Conservation (phyloP, 148 eudicot genomes). For the Mesembryanthemum crystallinum region DNA sequence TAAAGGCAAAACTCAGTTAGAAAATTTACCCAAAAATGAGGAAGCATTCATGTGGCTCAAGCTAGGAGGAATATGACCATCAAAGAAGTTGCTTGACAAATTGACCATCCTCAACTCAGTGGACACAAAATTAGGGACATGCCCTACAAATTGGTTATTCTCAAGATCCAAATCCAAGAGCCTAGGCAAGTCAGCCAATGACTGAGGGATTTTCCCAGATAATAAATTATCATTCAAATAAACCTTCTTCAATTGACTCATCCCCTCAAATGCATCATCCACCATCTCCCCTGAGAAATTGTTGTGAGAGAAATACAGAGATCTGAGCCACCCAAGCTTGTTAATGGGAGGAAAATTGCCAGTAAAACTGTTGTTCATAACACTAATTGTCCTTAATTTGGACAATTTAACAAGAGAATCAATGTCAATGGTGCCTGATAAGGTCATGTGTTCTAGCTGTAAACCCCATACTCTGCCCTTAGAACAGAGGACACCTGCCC, state of each 20-base stretch:
- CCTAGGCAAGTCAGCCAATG: conserved; percentile 42
- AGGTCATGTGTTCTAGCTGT: conserved; percentile 59
- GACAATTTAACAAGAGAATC: conserved; percentile 35
- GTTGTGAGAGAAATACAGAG: conserved; percentile 47
- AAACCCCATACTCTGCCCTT: conserved; percentile 30
- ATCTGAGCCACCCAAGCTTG: conserved; percentile 36
- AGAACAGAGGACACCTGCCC: conserved; percentile 52
- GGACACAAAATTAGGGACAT: conserved; percentile 48
- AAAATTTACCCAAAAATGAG: conserved; percentile 46
- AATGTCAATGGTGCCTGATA: conserved; percentile 51
- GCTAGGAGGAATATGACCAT: conserved; percentile 51
- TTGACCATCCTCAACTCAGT: conserved; percentile 30
- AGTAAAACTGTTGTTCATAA: conserved; percentile 54
- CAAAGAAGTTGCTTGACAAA: conserved; percentile 42
- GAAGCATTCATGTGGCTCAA: conserved; percentile 34
- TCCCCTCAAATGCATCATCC: conserved; percentile 39
- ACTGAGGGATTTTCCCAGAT: conserved; percentile 42
- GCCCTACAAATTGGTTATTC: conserved; percentile 52
- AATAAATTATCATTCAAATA: conserved; percentile 49
- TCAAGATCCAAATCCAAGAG: conserved; percentile 46
- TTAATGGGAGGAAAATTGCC: conserved; percentile 45
- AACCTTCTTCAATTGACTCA: conserved; percentile 51
- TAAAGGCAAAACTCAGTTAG: neutral
- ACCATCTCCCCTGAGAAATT: conserved; percentile 52
- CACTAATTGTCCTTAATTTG: conserved; percentile 44